Evolutionary conservation across 1,284 basidiomycete genomes (phyloP).

Genomic region (Malassezia cuniculi): DNA sequence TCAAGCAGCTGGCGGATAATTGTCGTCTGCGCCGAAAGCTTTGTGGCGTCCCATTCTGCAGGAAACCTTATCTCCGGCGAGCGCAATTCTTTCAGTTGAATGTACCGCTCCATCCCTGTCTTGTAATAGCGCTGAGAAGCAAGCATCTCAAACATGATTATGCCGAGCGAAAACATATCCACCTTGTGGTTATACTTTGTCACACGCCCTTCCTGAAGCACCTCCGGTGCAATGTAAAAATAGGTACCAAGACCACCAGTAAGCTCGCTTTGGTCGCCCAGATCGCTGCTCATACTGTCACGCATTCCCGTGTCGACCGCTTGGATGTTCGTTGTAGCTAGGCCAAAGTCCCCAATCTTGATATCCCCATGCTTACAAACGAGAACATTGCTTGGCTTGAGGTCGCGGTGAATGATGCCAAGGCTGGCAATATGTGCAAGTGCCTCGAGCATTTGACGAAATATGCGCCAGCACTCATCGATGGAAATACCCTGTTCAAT

Average conservation of each 20-base stretch:
- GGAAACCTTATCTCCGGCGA: slow-evolving; percentile 65
- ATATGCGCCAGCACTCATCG: slow-evolving; percentile 72
- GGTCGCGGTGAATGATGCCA: slow-evolving; percentile 80
- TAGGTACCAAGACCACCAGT: slow-evolving; percentile 65
- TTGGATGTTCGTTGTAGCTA: slow-evolving; percentile 49
- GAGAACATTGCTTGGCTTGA: slow-evolving; percentile 41
- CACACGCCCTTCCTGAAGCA: slow-evolving; percentile 44
- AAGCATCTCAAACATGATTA: slow-evolving; percentile 98
- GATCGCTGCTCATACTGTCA: slow-evolving; percentile 51
- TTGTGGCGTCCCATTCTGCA: slow-evolving; percentile 53
- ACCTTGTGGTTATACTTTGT: slow-evolving; percentile 64
- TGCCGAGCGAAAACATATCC: slow-evolving; percentile 82
- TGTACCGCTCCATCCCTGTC: slow-evolving; percentile 75
- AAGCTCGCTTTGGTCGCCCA: slow-evolving; percentile 57
- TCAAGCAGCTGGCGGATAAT: slow-evolving; percentile 70
- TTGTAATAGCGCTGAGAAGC: slow-evolving; percentile 55
- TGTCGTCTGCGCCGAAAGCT: slow-evolving; percentile 50
- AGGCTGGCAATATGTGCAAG: slow-evolving; percentile 73
- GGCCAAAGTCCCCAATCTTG: slow-evolving; percentile 91
- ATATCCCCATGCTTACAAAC: slow-evolving; percentile 56
- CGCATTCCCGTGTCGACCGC: slow-evolving; percentile 38
- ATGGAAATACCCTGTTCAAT: slow-evolving; percentile 38
- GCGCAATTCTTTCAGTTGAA: slow-evolving; percentile 65
- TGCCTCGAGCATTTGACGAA: slow-evolving; percentile 75
- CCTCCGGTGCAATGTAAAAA: slow-evolving; percentile 76